Base-by-base conservation (phyloP, 371 early-diverging fungal genomes). In the Mortierella sp. region DNA sequence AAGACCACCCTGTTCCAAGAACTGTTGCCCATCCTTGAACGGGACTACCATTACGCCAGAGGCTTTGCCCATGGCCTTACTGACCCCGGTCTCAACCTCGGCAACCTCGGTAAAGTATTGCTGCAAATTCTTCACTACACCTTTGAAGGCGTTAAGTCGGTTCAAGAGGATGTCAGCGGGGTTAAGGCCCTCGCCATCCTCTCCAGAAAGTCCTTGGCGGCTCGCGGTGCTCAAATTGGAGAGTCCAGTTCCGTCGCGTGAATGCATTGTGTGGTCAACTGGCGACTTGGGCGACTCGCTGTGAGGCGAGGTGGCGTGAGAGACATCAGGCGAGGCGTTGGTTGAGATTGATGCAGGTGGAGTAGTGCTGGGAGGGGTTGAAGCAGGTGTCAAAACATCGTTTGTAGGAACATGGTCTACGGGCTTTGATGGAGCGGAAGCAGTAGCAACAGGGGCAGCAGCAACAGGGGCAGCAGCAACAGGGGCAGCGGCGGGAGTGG, bases 11-110 rank as follows among this genome's bases (percentile, higher is more conserved):
- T 62, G 65, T 26, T 66, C 73, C 66, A 78, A 34, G 66, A 78
- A 78, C 59, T 78, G 78, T 58, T 78, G 78, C 28, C 78, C 78
- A 28, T 78, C 78, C 69, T 72, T 78, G 58, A 78, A 78, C 17
- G 78, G 78, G n/a, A 78, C 72, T 10, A 61, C 35, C 32, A 78
- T 51, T 15, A 69, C 59, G 29, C 66, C 58, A 22, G 78, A 72
- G 31, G 73, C 59, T 61, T 78, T 78, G 70, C 68, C 57, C 69
- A 69, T 65, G n/a, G 72, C 72, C 66, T 78, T 78, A 69, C 72
- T 68, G 34, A 66, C 62, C 8, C 54, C 59, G 2, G 56, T 64
- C 66, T 78, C 78, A 7, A 78, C 78, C 51, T 65, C 29, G 15
- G 69, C 72, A 10, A 78, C 58, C 53, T 78, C 78, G 9, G 64